Evolutionary conservation across 805 yeast species (phyloP), one percentile per base, ranked within the genome.

Genomic region (Kluyveromyces lactis): DNA sequence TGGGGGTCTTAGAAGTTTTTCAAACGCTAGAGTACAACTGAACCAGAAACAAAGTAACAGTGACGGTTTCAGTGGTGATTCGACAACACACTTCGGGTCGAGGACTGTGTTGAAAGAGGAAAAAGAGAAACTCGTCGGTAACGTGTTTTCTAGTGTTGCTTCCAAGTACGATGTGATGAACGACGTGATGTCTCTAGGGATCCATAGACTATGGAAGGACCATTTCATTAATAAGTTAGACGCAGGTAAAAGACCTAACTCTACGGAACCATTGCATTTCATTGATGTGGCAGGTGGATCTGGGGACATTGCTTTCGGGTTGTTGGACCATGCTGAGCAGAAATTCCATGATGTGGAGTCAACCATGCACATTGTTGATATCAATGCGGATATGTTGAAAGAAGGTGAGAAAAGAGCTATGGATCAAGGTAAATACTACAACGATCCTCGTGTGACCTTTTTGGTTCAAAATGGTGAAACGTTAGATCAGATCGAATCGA

Each of bases 241-340:
- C 57, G 95, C 97, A 32, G 98, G 98, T 26, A 78, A 77, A 68
- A 75, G 97, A 56, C 90, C 95, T 4, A 94, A 90, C 33, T 57
- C 64, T 2, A 74, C 77, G 11, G 75, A 80, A 48, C 95, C 96
- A 3, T 68, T 92, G 52, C 76, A 79, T 42, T 90, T 92, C 55
- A 71, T 92, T 47, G 98, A 92, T 62, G 97, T 92, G 42, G 98
- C 98, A 19, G 98, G 98, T 43, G 98, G 98, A 18, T 86, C 97
- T 9, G 98, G 98, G 34, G 98, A 92, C 57, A 90, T 92, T 63
- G 98, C 98, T 1, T 86, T 86, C 64, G 94, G 98, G 2, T 72
- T 92, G 46, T 69, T 92, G 45, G 95, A 87, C 53, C 95, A 92
- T 63, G 97, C 97, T 8, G 79, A 81, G 47, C 63, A 69, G 29